Evolutionary conservation across 1,139 yeast genomes (phyloP).

Genomic region (Suhomyces atakaporum): DNA sequence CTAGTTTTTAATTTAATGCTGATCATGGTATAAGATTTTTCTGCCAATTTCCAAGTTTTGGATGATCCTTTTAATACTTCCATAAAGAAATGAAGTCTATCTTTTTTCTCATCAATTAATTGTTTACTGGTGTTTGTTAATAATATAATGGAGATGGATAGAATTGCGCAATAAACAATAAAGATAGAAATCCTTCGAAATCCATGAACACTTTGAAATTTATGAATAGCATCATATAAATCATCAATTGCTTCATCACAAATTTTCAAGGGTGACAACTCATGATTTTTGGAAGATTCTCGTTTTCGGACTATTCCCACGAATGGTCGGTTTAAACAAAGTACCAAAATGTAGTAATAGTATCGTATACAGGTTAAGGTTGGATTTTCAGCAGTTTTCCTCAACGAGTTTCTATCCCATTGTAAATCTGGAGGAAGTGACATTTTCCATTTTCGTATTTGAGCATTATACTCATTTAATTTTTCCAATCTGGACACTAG

Average conservation of each 20-base stretch:
- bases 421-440: slow-evolving; percentile 49
- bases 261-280: slow-evolving; percentile 23
- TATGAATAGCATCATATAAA: slow-evolving; percentile 38
- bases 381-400: slow-evolving; percentile 50
- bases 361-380: slow-evolving; percentile 54
- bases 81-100: slow-evolving; percentile 41
- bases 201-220: slow-evolving; percentile 44
- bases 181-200: slow-evolving; percentile 45
- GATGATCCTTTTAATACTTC: slow-evolving; percentile 41
- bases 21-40: slow-evolving; percentile 46
- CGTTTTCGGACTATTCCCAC: slow-evolving; percentile 30
- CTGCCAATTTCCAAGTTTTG: slow-evolving; percentile 52
- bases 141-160: slow-evolving; percentile 47
- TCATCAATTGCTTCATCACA: slow-evolving; percentile 48
- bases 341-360: slow-evolving; percentile 56
- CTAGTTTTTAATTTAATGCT: slow-evolving; percentile 32
- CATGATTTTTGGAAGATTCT: slow-evolving; percentile 10
- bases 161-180: slow-evolving; percentile 50
- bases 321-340: slow-evolving; percentile 63
- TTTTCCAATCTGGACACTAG: slow-evolving; percentile 40
- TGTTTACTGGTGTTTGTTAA: slow-evolving; percentile 37
- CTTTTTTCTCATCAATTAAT: slow-evolving; percentile 28
- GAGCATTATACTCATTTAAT: slow-evolving; percentile 45
- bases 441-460: slow-evolving; percentile 53
- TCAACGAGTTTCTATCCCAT: slow-evolving; percentile 50